phyloP scores from a whole-genome alignment of 2,329 filamentous ascomycete genomes.

The Pseudocercospora fijiensis region DNA sequence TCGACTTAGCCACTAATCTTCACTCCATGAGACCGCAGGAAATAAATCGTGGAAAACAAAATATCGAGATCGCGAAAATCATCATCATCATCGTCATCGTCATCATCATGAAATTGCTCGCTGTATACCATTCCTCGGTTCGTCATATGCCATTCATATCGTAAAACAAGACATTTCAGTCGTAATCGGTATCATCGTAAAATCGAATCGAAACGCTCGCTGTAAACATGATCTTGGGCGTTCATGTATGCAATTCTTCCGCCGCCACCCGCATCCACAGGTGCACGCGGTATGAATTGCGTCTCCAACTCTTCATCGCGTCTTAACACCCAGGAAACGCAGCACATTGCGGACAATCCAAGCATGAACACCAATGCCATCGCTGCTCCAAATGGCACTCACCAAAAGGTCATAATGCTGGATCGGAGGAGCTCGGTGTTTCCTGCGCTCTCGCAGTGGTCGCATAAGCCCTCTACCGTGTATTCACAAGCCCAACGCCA shows the following conservation, averaged over 20 bases:
- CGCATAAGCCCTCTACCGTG: background rate
- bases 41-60: too few relatives aligned
- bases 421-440: background rate
- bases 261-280: background rate
- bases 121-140: background rate
- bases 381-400: background rate
- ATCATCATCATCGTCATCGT: background rate
- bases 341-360: background rate
- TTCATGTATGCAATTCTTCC: background rate
- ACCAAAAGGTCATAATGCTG: background rate
- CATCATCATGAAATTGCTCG: background rate
- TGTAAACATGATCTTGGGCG: background rate
- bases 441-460: background rate
- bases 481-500: background rate
- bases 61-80: background rate
- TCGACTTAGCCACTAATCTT: background rate
- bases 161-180: background rate
- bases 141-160: background rate
- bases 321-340: background rate
- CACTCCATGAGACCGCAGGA: background rate
- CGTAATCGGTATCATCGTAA: slow-evolving; percentile 2
- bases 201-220: background rate
- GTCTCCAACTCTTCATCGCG: background rate
- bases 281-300: background rate
- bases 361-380: background rate